Base-by-base conservation (phyloP, 2,329 filamentous ascomycete genomes). In the Talaromyces sp. region DNA sequence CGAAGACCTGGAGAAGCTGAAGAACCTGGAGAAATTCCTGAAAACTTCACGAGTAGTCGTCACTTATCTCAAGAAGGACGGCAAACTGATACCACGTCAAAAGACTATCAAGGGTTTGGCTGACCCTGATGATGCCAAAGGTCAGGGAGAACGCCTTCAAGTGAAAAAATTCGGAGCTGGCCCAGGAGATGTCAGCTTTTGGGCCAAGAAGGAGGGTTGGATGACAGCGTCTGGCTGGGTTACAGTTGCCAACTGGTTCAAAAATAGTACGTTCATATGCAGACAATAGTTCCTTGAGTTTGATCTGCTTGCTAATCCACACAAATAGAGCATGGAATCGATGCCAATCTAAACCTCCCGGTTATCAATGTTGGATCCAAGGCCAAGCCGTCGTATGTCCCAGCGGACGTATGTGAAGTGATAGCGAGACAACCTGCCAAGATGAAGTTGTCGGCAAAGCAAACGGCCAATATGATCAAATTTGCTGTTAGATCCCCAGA, bases 401-500 rank as follows among this genome's bases (percentile, higher is more conserved):
- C 88, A 0, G 80, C 83, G 0, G 86, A 91, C 66, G 72, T 85
- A 4, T 84, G 87, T 59, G 70, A 73, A 2, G 78, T 92, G 5
- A 64, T 84, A 2, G 78, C 81, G 0, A 87, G 87, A 0, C 88
- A 92, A 64, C 68, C 79, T 0, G 78, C 84, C 50, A 82, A 80
- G 43, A 75, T 80, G 6, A 83, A 84, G 61, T 75, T 89, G 22
- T 77, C 67, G 1, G 74, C 77, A 0, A 68, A 76, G 0, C 85
- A 91, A 65, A 87, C 86, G 0, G 77, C 80, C 0, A 65, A 74
- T 0, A 91, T 93, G 87, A 84, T 91, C 53, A 73, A 73, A 0
- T 89, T 89, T 67, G 87, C 89, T 3, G 88, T 86, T 59, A 81
- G 87, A 1, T 73, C 75, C 0, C 88, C 89, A 0, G 78, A 78